Evolutionary conservation across 176 grass and related monocot genomes (phyloP), one percentile per base, ranked within the genome.

Genomic region (Avena insularis): DNA sequence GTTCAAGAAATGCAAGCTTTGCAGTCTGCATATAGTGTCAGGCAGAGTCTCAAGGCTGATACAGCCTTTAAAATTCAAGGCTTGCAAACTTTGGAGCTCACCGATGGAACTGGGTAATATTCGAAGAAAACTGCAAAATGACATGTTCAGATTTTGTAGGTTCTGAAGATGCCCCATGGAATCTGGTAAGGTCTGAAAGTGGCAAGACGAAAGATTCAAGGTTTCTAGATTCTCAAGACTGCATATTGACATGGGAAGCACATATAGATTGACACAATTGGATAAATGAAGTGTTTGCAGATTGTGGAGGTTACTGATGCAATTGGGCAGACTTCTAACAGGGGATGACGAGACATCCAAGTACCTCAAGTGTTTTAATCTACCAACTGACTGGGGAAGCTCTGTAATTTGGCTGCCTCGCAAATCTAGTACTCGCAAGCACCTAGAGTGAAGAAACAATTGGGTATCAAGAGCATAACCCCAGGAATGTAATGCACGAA

Each of bases 321-420:
- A 91, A 75, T 92, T 49, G 4, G 93, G 89, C 47, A 93, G 59
- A 36, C 56, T 90, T 78, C 20, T 56, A 12, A 95, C 58, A 57
- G 9, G 74, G 54, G 89, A 87, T 69, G 84, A 86, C 48, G 89
- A 91, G 12, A 93, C 27, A 79, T 95, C 91, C 51, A 93, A 77
- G 76, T 85, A 95, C 87, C 89, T 89, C 36, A 90, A 70, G 63
- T 90, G 79, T 83, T 91, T 93, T 25, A 95, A 69, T 81, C 85
- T 70, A 1, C 69, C 15, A 55, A 93, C 79, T 3, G 76, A 91
- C 8, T 87, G 35, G 7, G 93, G 87, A 2, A 90, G 69, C 71
- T 86, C 58, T 0, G 29, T 84, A 38, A 91, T 84, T 19, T 25
- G 55, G 25, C 75, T 87, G 45, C 89, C 84, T 68, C 70, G 61